Conservation (phyloP, 371 early-diverging fungal species). For the Dipsacomyces acuminosporus region DNA sequence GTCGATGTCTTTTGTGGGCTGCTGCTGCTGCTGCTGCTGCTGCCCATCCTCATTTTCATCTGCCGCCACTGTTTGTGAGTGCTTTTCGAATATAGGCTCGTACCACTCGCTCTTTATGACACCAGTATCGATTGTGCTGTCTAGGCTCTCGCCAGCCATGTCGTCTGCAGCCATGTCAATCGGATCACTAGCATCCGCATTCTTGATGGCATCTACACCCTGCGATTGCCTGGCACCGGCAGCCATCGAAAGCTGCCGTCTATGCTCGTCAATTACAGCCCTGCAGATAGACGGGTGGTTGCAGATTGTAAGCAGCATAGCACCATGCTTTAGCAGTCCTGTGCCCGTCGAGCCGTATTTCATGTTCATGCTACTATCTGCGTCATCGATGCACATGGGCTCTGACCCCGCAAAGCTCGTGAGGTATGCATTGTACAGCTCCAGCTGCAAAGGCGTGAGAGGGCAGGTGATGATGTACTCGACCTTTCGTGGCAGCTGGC, state of each 20-base stretch:
- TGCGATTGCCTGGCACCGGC: not conserved
- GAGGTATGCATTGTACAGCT: slow-evolving; percentile 50
- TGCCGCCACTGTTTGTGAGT: not conserved
- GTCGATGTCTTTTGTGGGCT: slow-evolving; percentile 1
- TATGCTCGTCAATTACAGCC: slow-evolving; percentile 24
- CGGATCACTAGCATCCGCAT: too few relatives aligned
- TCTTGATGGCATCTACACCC: not conserved
- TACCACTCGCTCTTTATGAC: not conserved
- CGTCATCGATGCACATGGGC: not conserved
- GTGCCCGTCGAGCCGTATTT: not conserved
- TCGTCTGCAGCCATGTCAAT: too few relatives aligned
- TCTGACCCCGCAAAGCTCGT: slow-evolving; percentile 1
- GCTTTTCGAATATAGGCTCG: not conserved
- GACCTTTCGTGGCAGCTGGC: slow-evolving; percentile 60
- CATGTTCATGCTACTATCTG: not conserved
- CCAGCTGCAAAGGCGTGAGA: slow-evolving; percentile 53
- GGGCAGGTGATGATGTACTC: slow-evolving; percentile 67
- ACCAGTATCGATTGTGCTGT: too few relatives aligned
- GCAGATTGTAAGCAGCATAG: slow-evolving; percentile 55
- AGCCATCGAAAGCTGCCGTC: too few relatives aligned
- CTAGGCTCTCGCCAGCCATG: too few relatives aligned
- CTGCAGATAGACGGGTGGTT: slow-evolving; percentile 65
- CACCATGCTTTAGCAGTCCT: slow-evolving; percentile 21
- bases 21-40: not conserved
- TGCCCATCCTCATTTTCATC: not conserved